A percentile compares a stretch with the other conserved stretches of the same genome.
Conservation (phyloP, 163 green algal genomes). For the Volvox carteri region DNA sequence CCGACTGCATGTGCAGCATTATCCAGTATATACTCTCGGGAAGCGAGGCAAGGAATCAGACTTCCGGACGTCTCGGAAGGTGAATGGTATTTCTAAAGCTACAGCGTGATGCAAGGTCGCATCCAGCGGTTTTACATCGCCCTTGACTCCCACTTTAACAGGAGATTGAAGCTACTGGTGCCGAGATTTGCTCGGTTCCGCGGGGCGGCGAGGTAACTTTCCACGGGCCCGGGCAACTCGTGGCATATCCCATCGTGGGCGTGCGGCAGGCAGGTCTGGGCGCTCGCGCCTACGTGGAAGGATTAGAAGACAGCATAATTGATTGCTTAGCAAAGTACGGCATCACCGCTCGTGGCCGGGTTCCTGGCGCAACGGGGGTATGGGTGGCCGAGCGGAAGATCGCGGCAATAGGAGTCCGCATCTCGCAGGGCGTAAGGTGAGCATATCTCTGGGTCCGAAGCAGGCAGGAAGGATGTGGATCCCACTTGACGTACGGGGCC, state of each 20-base stretch:
- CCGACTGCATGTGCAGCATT: slow-evolving; percentile 82
- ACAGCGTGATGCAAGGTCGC: neutral
- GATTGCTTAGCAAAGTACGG: slow-evolving; percentile 62
- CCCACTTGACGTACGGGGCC: too few relatives aligned
- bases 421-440: slow-evolving; percentile 87
- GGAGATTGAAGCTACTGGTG: slow-evolving; percentile 50
- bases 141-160: neutral
- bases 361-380: slow-evolving; percentile 88
- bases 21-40: slow-evolving; percentile 88
- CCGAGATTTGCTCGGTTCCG: slow-evolving; percentile 54
- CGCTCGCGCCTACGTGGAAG: slow-evolving; percentile 91
- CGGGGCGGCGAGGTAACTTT: slow-evolving; percentile 71
- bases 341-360: slow-evolving; percentile 72
- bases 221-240: slow-evolving; percentile 86
- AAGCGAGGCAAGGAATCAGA: slow-evolving; percentile 81
- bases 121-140: neutral
- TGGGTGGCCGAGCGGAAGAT: slow-evolving; percentile 96
- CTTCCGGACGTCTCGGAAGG: slow-evolving; percentile 70
- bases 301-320: slow-evolving; percentile 91
- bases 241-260: slow-evolving; percentile 88
- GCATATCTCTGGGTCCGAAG: too few relatives aligned
- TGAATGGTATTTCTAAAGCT: neutral
- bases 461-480: too few relatives aligned
- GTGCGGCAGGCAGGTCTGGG: slow-evolving; percentile 77
- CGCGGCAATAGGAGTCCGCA: slow-evolving; percentile 92